phyloP scores from a whole-genome alignment of 768 basidiomycete species.

The Mycena floridula region DNA sequence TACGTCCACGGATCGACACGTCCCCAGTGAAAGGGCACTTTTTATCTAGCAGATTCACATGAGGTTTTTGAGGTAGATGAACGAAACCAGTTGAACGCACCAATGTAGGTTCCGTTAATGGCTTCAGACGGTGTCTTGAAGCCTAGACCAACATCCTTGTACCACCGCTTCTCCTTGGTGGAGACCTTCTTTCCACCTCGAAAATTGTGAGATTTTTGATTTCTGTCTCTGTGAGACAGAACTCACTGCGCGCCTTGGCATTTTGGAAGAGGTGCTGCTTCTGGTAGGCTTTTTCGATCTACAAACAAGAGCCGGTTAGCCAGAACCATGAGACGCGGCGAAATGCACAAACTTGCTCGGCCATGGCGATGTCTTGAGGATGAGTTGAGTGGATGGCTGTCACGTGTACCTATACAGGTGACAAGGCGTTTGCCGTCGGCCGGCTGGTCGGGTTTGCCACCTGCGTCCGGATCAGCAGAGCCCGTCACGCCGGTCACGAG shows the following conservation, averaged over 20 bases:
- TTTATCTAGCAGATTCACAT: conserved; percentile 62
- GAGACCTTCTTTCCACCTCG: conserved; percentile 85
- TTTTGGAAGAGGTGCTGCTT: conserved; percentile 99
- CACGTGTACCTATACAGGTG: too few relatives aligned
- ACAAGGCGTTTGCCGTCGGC: too few relatives aligned
- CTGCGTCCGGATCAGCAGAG: too few relatives aligned
- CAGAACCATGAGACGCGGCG: not conserved
- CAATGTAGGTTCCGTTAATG: conserved; percentile 93
- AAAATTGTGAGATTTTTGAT: not conserved
- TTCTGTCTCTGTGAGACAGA: conserved; percentile 1
- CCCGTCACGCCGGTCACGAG: too few relatives aligned
- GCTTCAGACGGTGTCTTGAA: conserved; percentile 97
- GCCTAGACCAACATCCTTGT: conserved; percentile 95
- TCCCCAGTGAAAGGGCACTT: conserved; percentile 99
- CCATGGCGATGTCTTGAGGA: too few relatives aligned
- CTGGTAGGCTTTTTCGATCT: conserved; percentile 98
- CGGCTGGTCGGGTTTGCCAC: too few relatives aligned
- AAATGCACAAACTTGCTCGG: conserved; percentile 46
- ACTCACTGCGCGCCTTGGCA: conserved; percentile 87
- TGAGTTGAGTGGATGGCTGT: too few relatives aligned
- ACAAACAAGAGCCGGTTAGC: conserved; percentile 10
- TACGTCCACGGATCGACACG: conserved; percentile 97
- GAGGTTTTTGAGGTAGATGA: not conserved
- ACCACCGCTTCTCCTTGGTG: conserved; percentile 97
- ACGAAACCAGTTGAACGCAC: conserved; percentile 39